Base-by-base conservation (phyloP, 805 yeast species). In the Hanseniaspora osmophila region DNA sequence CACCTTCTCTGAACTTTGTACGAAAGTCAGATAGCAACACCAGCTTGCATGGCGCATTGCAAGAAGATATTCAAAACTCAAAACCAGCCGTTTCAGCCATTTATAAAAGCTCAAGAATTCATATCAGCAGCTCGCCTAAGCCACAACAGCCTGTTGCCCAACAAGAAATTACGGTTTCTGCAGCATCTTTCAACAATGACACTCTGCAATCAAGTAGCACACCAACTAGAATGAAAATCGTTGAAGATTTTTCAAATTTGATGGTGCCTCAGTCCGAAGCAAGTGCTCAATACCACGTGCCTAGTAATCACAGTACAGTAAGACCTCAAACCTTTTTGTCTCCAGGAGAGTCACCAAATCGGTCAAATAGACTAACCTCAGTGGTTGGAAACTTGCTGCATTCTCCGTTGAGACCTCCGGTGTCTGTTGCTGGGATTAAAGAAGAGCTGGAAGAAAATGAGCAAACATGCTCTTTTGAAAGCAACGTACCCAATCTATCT, bases 71-170 rank as follows among this genome's bases (percentile, higher is more conserved):
- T 32, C 35, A 32, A 32, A 15, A 19, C 12, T 53, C 54, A 6
- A 58, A 58, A 44, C 65, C 66, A 13, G 65, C 65, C 2, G 51
- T 64, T 0, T 62, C 66, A 1, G 60, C 59, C 3, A 51, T 62
- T 1, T 62, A 62, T 37, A 62, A 64, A 10, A 62, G 63, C 1
- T 62, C 66, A 1, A 56, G 66, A 46, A 61, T 62, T 15, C 52
- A 60, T n/a, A 60, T 61, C 7, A 49, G 56, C 16, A 58, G 63
- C 13, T 62, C 64, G 17, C 30, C 15, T 19, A 33, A 38, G 7
- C 6, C 10, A 17, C 17, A 19, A 3, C 35, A 43, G 11, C 30
- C 33, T 7, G 3, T 11, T 10, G n/a, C 5, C n/a, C 12, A 17
- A 16, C 27, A 13, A 19, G 30, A 17, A 13, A 19, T 15, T 2